Evolutionary conservation across 176 grass and related monocot species (phyloP), one percentile per base, ranked within the genome.

Genomic region (Eleusine coracana): DNA sequence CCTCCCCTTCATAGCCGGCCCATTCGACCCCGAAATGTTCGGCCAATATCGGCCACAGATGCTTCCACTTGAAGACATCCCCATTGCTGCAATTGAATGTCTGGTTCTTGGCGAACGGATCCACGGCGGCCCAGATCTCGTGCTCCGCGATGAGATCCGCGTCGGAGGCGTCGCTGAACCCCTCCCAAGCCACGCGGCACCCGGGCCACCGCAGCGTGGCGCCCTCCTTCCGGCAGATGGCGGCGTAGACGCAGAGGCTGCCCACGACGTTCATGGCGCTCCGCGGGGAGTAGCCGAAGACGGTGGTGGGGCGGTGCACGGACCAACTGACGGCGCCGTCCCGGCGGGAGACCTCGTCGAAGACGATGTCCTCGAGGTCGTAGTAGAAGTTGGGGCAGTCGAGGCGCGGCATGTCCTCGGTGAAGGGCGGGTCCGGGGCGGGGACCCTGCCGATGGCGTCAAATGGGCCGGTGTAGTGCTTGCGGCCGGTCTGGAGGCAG

Each of bases 41-140:
- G 1, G 91, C 94, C 66, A 97, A 79, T 29, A 86, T 48, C 11
- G 89, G 82, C 94, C 94, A 97, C 5, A 97, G 73, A 18, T 84
- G 79, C 82, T 97, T 97, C 94, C 94, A 97, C 79, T 90, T 97
- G 91, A 54, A 97, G 74, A 97, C 5, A 71, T 94, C 94, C 29
- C 94, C 94, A 66, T 97, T 94, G 89, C 79, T 90, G 78, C 94
- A 92, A 68, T 97, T 97, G 80, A 97, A 97, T 3, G 91, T 79
- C 76, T 97, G 87, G 17, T 97, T 94, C 85, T 88, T 97, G 3
- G 94, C 94, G 29, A 85, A 94, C 0, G 91, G 94, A 0, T 97
- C 94, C 1, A 97, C 94, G 1, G 91, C 87, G 7, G 89, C 94
- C 91, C 94, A 97, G 82, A 94, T 97, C 91, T 97, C 75, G 29